A percentile compares a stretch with the other conserved stretches of the same genome.
Conservation (phyloP, 352 stramenopile genomes). For the Phytophthora hibernalis region DNA sequence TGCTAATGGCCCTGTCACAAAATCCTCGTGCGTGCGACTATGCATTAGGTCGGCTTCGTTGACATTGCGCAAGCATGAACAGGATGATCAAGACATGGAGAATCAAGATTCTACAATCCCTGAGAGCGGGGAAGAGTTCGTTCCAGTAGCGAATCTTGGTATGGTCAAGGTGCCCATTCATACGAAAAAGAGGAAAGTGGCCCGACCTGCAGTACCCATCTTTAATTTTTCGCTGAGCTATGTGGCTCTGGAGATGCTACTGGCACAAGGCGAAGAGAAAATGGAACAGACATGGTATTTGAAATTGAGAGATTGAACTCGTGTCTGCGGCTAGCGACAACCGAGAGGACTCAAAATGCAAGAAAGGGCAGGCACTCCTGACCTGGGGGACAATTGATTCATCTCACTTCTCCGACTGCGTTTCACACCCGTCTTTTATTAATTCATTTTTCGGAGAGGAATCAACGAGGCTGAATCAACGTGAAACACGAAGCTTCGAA, state of each 20-base stretch:
- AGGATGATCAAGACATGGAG: constrained; percentile 18
- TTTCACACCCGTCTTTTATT: constrained; percentile 82
- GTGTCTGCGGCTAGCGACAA: constrained; percentile 38
- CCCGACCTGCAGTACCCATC: constrained; percentile 66
- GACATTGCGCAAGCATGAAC: constrained; percentile 70
- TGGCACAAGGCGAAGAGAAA: constrained; percentile 39
- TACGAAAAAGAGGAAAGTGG: constrained; percentile 51
- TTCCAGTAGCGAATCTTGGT: constrained; percentile 85
- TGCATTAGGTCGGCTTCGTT: constrained; percentile 66
- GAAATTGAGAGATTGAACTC: constrained; percentile 75
- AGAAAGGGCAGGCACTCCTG: constrained; percentile 44
- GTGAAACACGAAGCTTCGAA: constrained; percentile 68
- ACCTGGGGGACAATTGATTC: constrained; percentile 57
- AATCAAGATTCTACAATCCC: constrained; percentile 21
- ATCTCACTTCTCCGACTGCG: constrained; percentile 53
- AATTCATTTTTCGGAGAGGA: constrained; percentile 74
- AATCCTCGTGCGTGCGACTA: constrained; percentile 57
- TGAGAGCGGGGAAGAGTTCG: constrained; percentile 53
- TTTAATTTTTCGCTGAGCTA: constrained; percentile 61
- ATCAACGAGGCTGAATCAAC: constrained; percentile 49
- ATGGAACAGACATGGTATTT: constrained; percentile 61
- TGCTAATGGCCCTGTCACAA: constrained; percentile 27
- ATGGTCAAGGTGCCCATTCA: constrained; percentile 71
- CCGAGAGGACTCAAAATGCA: constrained; percentile 37
- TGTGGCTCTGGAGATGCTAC: constrained; percentile 55